A percentile compares a stretch with the other conserved stretches of the same genome.
These are phyloP conservation scores for Cylindrotheca closterium DNA, from an alignment of 108 stramenopile species.

Conservation along the genomic window DNA sequence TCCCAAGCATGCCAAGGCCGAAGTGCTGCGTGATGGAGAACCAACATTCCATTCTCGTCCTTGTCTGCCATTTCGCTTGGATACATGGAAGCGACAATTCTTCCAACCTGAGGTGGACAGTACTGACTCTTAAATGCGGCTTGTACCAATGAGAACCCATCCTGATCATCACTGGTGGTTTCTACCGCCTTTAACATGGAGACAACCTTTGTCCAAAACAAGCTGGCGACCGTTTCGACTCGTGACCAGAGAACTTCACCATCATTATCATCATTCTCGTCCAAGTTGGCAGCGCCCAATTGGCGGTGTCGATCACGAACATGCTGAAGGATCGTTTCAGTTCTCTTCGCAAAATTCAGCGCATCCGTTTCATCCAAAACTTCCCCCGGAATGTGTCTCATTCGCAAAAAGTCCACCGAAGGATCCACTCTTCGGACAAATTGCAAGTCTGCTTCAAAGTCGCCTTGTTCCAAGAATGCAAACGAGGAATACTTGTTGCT, in stretches of 20 bases:
- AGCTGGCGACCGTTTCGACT: slow-evolving; percentile 31
- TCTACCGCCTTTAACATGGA: slow-evolving; percentile 48
- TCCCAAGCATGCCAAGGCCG: slow-evolving; percentile 55
- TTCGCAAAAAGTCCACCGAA: slow-evolving; percentile 72
- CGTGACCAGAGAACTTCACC: slow-evolving; percentile 22
- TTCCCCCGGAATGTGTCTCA: slow-evolving; percentile 72
- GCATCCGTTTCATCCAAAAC: slow-evolving; percentile 44
- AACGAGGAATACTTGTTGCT: slow-evolving; percentile 37
- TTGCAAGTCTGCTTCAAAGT: slow-evolving; percentile 46
- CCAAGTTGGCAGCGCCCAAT: not conserved
- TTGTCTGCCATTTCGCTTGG: slow-evolving; percentile 44
- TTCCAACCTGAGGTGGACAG: slow-evolving; percentile 57
- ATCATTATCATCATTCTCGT: slow-evolving; percentile 1
- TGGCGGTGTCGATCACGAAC: slow-evolving; percentile 37
- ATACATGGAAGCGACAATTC: slow-evolving; percentile 48
- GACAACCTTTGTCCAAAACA: slow-evolving; percentile 61
- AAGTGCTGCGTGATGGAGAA: slow-evolving; percentile 61
- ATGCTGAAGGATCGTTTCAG: slow-evolving; percentile 39
- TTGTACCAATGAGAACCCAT: slow-evolving; percentile 40
- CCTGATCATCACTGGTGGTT: slow-evolving; percentile 12
- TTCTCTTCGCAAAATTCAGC: slow-evolving; percentile 32
- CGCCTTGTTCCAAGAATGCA: slow-evolving; percentile 50
- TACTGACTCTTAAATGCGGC: slow-evolving; percentile 48
- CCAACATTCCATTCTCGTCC: slow-evolving; percentile 49
- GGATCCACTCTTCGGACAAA: slow-evolving; percentile 57